These are phyloP conservation scores for Barnettozyma botsteinii DNA, from an alignment of 805 yeast species.

Conservation along the genomic window DNA sequence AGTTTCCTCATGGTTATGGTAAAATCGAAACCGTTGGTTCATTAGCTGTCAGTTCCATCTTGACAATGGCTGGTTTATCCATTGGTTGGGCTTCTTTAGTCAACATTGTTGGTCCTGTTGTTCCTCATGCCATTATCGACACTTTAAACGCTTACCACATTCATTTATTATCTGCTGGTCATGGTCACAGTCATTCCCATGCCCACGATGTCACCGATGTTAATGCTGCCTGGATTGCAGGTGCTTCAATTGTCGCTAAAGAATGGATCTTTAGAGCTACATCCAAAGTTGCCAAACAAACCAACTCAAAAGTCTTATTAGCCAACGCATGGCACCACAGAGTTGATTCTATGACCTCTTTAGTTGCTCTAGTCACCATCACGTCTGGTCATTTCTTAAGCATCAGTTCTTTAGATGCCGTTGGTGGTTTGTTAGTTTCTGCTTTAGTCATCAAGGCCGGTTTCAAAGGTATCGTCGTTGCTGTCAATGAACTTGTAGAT, in stretches of 20 bases:
- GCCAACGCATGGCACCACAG: slow-evolving; percentile 99
- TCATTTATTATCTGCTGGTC: slow-evolving; percentile 36
- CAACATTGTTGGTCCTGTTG: slow-evolving; percentile 57
- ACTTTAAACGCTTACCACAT: slow-evolving; percentile 44
- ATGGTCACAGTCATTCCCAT: slow-evolving; percentile 27
- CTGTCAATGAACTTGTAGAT: slow-evolving; percentile 76
- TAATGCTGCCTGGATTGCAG: slow-evolving; percentile 96
- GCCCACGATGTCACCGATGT: slow-evolving; percentile 51
- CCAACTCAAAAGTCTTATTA: slow-evolving; percentile 81
- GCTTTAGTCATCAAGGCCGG: slow-evolving; percentile 81
- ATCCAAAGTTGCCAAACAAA: slow-evolving; percentile 64
- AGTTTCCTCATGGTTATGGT: slow-evolving; percentile 86
- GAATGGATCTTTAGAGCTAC: slow-evolving; percentile 88
- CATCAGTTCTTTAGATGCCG: slow-evolving; percentile 81
- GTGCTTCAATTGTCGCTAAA: slow-evolving; percentile 78
- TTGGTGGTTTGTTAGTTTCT: slow-evolving; percentile 88
- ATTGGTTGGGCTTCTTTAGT: slow-evolving; percentile 84
- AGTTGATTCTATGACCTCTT: slow-evolving; percentile 86
- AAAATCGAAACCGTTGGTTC: slow-evolving; percentile 92
- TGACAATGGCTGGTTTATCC: slow-evolving; percentile 81
- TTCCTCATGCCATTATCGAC: slow-evolving; percentile 60
- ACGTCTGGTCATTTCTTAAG: slow-evolving; percentile 76
- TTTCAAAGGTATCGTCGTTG: slow-evolving; percentile 58
- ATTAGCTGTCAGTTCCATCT: slow-evolving; percentile 74
- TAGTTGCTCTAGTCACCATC: slow-evolving; percentile 85